Evolutionary conservation across 208 protist genomes (phyloP).

Genomic region (Crithidia mellificae): DNA sequence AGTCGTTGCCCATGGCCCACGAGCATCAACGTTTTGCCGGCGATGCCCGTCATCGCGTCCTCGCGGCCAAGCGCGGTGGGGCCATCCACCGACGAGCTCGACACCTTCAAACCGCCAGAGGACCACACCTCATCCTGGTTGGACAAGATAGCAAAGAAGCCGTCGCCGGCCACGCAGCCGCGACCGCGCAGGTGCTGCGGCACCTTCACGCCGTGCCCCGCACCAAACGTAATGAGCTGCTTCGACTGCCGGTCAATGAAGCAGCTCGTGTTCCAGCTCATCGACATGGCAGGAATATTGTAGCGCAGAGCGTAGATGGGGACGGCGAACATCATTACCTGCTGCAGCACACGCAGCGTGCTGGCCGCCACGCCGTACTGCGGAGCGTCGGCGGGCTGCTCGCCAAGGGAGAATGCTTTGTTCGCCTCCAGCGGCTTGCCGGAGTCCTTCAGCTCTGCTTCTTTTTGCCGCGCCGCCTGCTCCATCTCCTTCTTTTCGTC

Average conservation of each 20-base stretch:
- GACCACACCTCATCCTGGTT: conserved; percentile 87
- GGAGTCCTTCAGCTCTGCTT: conserved; percentile 36
- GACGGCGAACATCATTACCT: conserved; percentile 85
- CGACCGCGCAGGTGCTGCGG: conserved; percentile 69
- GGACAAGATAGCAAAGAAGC: conserved; percentile 87
- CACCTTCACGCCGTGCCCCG: conserved; percentile 64
- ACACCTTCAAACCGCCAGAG: conserved; percentile 62
- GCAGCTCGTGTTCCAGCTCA: conserved; percentile 84
- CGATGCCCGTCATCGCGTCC: conserved; percentile 70
- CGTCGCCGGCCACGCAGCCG: conserved; percentile 82
- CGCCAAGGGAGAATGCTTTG: conserved; percentile 32
- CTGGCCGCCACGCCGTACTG: conserved; percentile 42
- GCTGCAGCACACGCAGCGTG: conserved; percentile 77
- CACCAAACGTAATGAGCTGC: conserved; percentile 82
- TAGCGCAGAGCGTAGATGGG: conserved; percentile 82
- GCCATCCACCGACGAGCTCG: conserved; percentile 40
- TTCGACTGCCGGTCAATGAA: conserved; percentile 74
- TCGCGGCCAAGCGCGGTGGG: conserved; percentile 57
- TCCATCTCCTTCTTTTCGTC: conserved; percentile 41
- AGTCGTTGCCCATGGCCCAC: conserved; percentile 73
- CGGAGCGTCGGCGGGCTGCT: conserved; percentile 3
- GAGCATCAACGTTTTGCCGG: conserved; percentile 68
- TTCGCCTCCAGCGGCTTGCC: conserved; percentile 42
- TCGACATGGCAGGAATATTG: conserved; percentile 89
- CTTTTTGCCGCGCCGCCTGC: conserved; percentile 23